These are phyloP conservation scores for Hylodesmum podocarpum DNA, from an alignment of 306 rosid genomes.

Conservation along the genomic window DNA sequence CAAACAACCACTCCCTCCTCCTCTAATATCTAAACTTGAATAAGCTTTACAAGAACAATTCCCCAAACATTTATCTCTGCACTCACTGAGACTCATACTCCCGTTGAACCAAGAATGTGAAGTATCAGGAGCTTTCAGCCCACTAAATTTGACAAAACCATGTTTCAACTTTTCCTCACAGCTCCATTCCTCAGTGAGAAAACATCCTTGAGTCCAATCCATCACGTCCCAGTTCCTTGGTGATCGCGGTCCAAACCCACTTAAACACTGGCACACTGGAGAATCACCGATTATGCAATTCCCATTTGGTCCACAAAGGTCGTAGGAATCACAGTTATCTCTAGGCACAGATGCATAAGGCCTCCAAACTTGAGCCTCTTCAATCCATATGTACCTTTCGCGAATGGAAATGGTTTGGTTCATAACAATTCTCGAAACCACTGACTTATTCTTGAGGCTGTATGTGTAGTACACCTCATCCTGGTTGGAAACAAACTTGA, in stretches of 20 bases:
- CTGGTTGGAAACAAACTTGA: conserved; percentile 32
- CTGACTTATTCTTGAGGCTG: conserved; percentile 34
- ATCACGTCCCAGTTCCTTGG: conserved; percentile 43
- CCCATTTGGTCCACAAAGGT: conserved; percentile 48
- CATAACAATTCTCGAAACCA: conserved; percentile 48
- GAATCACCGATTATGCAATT: conserved; percentile 33
- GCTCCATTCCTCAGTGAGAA: conserved; percentile 19
- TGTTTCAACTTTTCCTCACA: conserved; percentile 32
- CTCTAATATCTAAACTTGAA: conserved; percentile 42
- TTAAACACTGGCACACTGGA: conserved; percentile 52
- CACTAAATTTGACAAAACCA: conserved; percentile 39
- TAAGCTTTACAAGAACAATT: conserved; percentile 66
- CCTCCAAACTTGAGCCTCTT: conserved; percentile 44
- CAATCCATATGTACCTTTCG: conserved; percentile 42
- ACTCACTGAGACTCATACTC: conserved; percentile 44
- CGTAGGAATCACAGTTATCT: conserved; percentile 51
- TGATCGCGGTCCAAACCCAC: conserved; percentile 50
- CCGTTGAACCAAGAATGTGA: conserved; percentile 43
- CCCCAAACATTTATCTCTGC: conserved; percentile 44
- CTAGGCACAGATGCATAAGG: conserved; percentile 42
- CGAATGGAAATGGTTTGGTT: conserved; percentile 33
- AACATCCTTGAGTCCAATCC: conserved; percentile 60
- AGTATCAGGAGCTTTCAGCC: conserved; percentile 54
- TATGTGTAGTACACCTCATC: conserved; percentile 47
- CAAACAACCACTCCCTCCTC: conserved; percentile 59